Evolutionary conservation across 1,284 basidiomycete genomes (phyloP).

Genomic region (Flammula alnicola): DNA sequence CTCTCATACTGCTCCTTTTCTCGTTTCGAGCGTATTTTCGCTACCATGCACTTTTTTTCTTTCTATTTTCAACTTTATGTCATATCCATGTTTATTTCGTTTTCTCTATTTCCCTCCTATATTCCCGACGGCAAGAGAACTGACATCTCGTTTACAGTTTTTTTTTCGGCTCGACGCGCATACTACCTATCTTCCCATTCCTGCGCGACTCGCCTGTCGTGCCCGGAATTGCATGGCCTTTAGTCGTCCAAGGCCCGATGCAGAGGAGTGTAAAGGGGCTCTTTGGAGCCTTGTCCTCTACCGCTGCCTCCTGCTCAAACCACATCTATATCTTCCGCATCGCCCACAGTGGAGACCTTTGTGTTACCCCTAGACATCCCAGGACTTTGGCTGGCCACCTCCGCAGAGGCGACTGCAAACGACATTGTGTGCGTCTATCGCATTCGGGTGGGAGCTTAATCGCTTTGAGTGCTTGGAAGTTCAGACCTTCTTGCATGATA

Average conservation of each 20-base stretch:
- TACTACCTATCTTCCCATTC: slow-evolving; percentile 51
- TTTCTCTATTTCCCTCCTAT: too few relatives aligned
- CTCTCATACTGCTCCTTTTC: too few relatives aligned
- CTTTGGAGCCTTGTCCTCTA: slow-evolving; percentile 28
- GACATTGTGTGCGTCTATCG: slow-evolving; percentile 62
- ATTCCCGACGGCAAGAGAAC: too few relatives aligned
- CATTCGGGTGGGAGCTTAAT: slow-evolving; percentile 55
- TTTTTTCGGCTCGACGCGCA: slow-evolving; percentile 52
- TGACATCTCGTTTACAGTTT: too few relatives aligned
- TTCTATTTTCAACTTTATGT: too few relatives aligned
- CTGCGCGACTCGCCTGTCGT: slow-evolving; percentile 57
- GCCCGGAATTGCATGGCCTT: slow-evolving; percentile 60
- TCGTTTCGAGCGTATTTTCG: too few relatives aligned
- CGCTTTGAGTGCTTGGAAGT: slow-evolving; percentile 55
- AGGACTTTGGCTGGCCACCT: slow-evolving; percentile 66
- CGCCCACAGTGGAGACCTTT: not conserved
- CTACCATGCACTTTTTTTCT: too few relatives aligned
- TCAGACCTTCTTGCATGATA: slow-evolving; percentile 40
- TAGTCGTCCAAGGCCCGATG: slow-evolving; percentile 57
- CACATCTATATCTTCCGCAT: slow-evolving; percentile 30
- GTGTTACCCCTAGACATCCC: slow-evolving; percentile 26
- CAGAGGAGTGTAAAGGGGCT: slow-evolving; percentile 55
- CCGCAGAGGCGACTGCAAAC: slow-evolving; percentile 67
- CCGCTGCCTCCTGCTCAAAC: too few relatives aligned
- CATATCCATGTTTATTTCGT: too few relatives aligned